phyloP scores from a whole-genome alignment of 2,329 filamentous ascomycete species.

The Cercospora canescens region DNA sequence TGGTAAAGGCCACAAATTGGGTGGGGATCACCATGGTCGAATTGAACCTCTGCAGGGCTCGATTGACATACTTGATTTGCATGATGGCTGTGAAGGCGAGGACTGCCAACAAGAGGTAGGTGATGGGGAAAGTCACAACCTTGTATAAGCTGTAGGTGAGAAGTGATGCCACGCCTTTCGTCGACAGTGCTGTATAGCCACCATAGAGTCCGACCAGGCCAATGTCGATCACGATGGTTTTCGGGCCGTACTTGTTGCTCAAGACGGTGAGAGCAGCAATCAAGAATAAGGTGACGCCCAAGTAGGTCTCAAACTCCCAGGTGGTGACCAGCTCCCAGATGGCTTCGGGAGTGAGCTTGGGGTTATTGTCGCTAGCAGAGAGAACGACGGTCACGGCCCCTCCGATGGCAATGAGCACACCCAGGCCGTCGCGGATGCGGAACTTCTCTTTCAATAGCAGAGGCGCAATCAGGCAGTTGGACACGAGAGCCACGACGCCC shows the following conservation, averaged over 20 bases:
- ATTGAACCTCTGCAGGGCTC: conserved; percentile 85
- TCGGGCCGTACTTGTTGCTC: conserved; percentile 80
- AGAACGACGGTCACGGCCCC: conserved; percentile 92
- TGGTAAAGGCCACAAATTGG: conserved; percentile 94
- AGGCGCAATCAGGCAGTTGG: conserved; percentile 95
- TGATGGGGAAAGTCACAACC: conserved; percentile 87
- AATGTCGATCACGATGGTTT: conserved; percentile 86
- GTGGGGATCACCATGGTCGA: conserved; percentile 97
- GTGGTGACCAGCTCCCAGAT: conserved; percentile 87
- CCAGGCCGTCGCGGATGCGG: conserved; percentile 78
- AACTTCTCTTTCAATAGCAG: conserved; percentile 91
- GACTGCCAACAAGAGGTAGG: conserved; percentile 79
- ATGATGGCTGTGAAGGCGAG: conserved; percentile 84
- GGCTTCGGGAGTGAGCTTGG: conserved; percentile 84
- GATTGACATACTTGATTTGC: conserved; percentile 97
- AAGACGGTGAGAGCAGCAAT: conserved; percentile 78
- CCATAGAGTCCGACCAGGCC: conserved; percentile 92
- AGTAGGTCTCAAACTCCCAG: conserved; percentile 87
- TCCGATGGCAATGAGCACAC: conserved; percentile 80
- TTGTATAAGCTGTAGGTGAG: conserved; percentile 87
- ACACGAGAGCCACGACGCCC: conserved; percentile 93
- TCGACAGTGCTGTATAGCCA: conserved; percentile 96
- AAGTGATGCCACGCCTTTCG: conserved; percentile 94
- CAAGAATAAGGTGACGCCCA: conserved; percentile 71
- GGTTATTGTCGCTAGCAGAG: conserved; percentile 85